Percentiles rank a stretch among this genome's conserved stretches.
Conservation (phyloP, 2,329 filamentous ascomycete genomes). For the Phialocephala subalpina region DNA sequence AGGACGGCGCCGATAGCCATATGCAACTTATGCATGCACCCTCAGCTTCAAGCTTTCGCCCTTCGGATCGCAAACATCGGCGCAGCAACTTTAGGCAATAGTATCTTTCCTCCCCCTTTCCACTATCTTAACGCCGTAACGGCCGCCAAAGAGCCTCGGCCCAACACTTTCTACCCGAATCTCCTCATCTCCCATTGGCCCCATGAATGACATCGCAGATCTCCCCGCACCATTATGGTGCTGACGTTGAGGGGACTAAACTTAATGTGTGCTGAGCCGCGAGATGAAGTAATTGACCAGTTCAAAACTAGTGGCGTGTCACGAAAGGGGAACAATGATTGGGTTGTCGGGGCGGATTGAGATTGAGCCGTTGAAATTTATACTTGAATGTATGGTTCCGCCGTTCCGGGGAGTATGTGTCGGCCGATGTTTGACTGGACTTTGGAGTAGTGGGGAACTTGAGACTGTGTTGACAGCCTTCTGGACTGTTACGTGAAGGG, state of each 20-base stretch:
- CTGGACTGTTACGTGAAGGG: background rate
- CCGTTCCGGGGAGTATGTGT: background rate
- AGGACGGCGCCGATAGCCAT: background rate
- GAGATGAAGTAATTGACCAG: constrained; percentile 1
- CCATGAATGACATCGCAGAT: constrained; percentile 1
- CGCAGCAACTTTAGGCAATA: background rate
- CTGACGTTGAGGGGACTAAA: constrained; percentile 18
- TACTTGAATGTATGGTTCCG: background rate
- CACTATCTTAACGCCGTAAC: background rate
- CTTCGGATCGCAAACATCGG: background rate
- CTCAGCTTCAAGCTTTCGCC: constrained; percentile 3
- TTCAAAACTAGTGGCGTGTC: background rate
- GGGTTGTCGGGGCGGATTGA: background rate
- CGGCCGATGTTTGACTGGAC: background rate
- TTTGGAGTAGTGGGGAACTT: background rate
- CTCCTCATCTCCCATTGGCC: background rate
- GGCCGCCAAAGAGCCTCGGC: constrained; percentile 2
- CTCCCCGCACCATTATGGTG: constrained; percentile 11
- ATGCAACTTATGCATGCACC: background rate
- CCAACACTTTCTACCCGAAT: background rate
- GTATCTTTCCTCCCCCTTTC: background rate
- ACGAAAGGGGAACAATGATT: background rate
- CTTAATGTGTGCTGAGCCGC: constrained; percentile 2
- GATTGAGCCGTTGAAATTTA: background rate
- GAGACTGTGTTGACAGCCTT: background rate